A percentile compares a stretch with the other conserved stretches of the same genome.
Conservation (phyloP, 164 flowering plant genomes). For the Echeveria elegans region DNA sequence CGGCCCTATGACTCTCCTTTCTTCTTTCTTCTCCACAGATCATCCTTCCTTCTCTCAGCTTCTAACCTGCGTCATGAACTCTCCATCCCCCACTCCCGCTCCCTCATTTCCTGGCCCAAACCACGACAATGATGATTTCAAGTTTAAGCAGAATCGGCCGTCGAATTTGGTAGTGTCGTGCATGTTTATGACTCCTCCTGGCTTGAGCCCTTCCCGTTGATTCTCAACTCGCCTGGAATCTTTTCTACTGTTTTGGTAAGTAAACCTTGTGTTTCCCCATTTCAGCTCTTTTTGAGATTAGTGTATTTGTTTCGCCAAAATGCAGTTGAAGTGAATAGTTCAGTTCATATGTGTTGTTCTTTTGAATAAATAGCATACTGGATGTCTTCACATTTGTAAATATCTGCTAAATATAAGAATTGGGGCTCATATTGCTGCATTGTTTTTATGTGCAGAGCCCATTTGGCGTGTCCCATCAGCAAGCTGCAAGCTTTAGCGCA, state of each 20-base stretch:
- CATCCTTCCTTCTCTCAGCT: conserved; percentile 78
- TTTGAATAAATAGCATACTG: no score
- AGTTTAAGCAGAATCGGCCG: conserved; percentile 51
- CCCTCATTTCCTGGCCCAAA: no score
- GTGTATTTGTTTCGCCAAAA: no score
- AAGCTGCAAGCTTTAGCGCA: conserved; percentile 90
- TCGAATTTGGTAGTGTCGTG: conserved; percentile 44
- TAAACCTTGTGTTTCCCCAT: not conserved
- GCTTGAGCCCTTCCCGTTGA: conserved; percentile 69
- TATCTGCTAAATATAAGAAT: no score
- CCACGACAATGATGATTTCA: not conserved
- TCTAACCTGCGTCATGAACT: conserved; percentile 85
- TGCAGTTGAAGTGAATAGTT: no score
- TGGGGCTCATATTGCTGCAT: not conserved
- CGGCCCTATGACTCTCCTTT: conserved; percentile 89
- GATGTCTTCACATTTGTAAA: not conserved
- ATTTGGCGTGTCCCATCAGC: conserved; percentile 88
- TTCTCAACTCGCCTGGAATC: conserved; percentile 73
- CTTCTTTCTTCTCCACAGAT: conserved; percentile 38
- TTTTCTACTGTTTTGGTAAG: conserved; percentile 66
- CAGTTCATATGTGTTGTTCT: no score
- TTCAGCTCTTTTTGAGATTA: no score
- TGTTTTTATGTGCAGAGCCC: conserved; percentile 36
- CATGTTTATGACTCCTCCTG: conserved; percentile 68
- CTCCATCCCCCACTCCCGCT: conserved; percentile 11